These are phyloP conservation scores for Populus nigra DNA, from an alignment of 345 rosid species.

Conservation along the genomic window DNA sequence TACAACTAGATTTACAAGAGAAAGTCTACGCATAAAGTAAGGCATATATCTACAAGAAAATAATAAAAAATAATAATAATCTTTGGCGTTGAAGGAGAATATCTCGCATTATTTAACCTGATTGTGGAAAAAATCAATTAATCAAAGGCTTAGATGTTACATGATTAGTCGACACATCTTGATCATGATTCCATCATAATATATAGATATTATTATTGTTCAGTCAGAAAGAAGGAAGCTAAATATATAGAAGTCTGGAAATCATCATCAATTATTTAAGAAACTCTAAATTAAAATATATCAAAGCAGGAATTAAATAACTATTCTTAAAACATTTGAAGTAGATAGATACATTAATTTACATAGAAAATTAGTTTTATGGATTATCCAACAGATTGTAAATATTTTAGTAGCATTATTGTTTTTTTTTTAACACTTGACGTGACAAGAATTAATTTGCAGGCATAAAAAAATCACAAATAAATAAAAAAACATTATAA, in stretches of 20 bases:
- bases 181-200: too few relatives aligned
- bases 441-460: background rate
- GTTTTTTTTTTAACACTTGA: background rate
- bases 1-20: too few relatives aligned
- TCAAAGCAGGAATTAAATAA: background rate
- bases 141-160: too few relatives aligned
- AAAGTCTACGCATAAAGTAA: too few relatives aligned
- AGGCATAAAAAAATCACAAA: background rate
- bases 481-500: background rate
- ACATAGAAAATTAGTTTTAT: background rate
- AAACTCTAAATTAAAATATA: background rate
- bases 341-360: background rate
- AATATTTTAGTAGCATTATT: background rate
- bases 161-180: too few relatives aligned
- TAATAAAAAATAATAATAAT: too few relatives aligned
- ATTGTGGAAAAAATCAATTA: too few relatives aligned
- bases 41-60: too few relatives aligned
- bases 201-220: too few relatives aligned
- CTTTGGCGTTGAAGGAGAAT: too few relatives aligned
- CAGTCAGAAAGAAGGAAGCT: background rate
- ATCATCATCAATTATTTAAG: background rate
- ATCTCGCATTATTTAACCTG: too few relatives aligned
- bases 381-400: background rate
- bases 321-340: background rate
- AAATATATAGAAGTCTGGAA: background rate